Base-by-base conservation (phyloP, 805 yeast species). In the Kuraishia borneana region DNA sequence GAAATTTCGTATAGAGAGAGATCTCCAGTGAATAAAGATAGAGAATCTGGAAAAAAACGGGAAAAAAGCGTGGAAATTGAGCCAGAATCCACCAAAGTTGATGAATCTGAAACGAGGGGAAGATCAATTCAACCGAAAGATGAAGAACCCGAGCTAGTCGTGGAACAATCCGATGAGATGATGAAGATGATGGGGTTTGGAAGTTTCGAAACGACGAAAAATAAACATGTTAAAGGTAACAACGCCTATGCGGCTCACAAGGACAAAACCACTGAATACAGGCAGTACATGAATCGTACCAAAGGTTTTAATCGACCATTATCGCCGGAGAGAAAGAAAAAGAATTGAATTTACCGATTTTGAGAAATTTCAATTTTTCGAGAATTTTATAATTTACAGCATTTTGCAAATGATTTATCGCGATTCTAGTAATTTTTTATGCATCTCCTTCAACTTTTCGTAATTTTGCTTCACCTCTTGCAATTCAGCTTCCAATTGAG, bases 251-350 rank as follows among this genome's bases (percentile, higher is more conserved):
- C 73, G 1, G 56, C 59, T 0, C 55, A 52, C 2, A 56, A 55
- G 36, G 54, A 60, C 22, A 55, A 53, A 35, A 60, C 60, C 35
- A 54, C 70, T 1, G 63, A 63, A 27, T 74, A 70, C 45, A 58
- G 81, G 44, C 80, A 73, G 49, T 74, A 74, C 41, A 72, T 72
- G 74, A 73, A 73, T 46, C 54, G 77, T 36, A 60, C 51, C 10
- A 69, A 67, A 41, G 78, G 78, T 3, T 71, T 70, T 49, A 73
- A 71, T 43, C 53, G 79, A 35, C 65, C 73, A 1, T 48, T 72
- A 26, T 71, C 77, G 2, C 78, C 77, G 2, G 49, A 55, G 6
- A 13, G 16, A 13, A 25, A 25, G 28, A 25, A 25, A 16, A 25
- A n/a, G n/a, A n/a, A 25, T 12, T 10, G 28, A 25, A 12, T 21